phyloP scores from a whole-genome alignment of 2,329 filamentous ascomycete genomes.

The Conoideocrella luteorostrata region DNA sequence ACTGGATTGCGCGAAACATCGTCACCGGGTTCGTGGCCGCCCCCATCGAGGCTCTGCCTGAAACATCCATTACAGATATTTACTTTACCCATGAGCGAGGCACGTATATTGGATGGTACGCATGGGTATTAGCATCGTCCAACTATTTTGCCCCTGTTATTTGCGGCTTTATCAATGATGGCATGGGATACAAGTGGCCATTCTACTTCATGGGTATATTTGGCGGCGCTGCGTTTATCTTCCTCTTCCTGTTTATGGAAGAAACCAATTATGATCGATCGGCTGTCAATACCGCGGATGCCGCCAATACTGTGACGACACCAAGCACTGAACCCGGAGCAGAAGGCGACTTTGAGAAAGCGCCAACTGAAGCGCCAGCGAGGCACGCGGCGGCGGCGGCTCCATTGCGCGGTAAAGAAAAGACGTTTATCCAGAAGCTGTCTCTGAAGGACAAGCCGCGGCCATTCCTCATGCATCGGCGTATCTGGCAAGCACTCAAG shows the following conservation, averaged over 20 bases:
- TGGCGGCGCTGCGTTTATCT: conserved; percentile 25
- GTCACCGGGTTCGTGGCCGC: conserved; percentile 37
- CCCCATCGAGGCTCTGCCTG: conserved; percentile 40
- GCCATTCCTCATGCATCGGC: conserved; percentile 31
- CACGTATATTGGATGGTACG: conserved; percentile 37
- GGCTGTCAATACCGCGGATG: conserved; percentile 5
- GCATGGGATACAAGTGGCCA: conserved; percentile 34
- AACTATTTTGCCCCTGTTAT: conserved; percentile 40
- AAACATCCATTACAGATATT: conserved; percentile 36
- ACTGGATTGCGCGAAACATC: conserved; percentile 40
- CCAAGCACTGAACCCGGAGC: not conserved
- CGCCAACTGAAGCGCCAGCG: not conserved
- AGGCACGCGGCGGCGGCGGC: not conserved
- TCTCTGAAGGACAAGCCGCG: conserved; percentile 26
- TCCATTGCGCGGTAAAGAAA: conserved; percentile 14
- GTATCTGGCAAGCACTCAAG: conserved; percentile 29
- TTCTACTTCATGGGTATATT: conserved; percentile 38
- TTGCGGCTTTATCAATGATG: conserved; percentile 37
- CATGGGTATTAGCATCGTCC: conserved; percentile 27
- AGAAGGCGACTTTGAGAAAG: not conserved
- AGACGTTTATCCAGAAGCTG: conserved; percentile 37
- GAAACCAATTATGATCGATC: conserved; percentile 48
- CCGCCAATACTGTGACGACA: not conserved
- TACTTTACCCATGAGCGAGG: conserved; percentile 36
- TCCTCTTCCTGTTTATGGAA: conserved; percentile 51